Conservation (phyloP, 495 filamentous ascomycete species). For the Aspergillus sclerotiicarbonarius region DNA sequence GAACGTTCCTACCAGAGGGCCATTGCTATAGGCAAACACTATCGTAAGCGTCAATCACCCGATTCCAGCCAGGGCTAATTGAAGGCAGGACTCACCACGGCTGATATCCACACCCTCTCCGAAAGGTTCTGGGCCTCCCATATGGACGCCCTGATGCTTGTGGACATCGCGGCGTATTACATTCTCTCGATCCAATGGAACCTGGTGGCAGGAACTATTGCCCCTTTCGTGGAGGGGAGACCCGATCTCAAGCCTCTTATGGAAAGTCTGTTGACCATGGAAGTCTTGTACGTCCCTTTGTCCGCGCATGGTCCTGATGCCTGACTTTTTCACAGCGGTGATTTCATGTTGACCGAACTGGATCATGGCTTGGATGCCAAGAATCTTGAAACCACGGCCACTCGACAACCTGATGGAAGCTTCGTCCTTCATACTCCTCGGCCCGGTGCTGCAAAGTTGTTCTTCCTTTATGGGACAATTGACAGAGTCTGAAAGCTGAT, state of each 20-base stretch:
- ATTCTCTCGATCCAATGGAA: neutral
- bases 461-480: neutral
- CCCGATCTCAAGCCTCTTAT: neutral
- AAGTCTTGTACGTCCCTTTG: neutral
- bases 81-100: neutral
- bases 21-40: neutral
- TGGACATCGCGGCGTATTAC: neutral
- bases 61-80: neutral
- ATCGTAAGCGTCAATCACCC: neutral
- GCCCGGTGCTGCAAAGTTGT: neutral
- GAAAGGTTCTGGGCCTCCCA: neutral
- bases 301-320: neutral
- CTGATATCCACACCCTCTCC: conserved; percentile 1
- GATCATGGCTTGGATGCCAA: neutral
- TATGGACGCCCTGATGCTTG: neutral
- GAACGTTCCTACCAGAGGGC: neutral
- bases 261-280: neutral
- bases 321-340: neutral
- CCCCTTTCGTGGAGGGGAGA: neutral
- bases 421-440: neutral
- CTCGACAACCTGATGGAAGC: neutral
- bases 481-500: neutral
- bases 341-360: neutral
- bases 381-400: neutral
- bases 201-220: neutral